phyloP scores from a whole-genome alignment of 331 rosid species.

The Quercus tomentella region DNA sequence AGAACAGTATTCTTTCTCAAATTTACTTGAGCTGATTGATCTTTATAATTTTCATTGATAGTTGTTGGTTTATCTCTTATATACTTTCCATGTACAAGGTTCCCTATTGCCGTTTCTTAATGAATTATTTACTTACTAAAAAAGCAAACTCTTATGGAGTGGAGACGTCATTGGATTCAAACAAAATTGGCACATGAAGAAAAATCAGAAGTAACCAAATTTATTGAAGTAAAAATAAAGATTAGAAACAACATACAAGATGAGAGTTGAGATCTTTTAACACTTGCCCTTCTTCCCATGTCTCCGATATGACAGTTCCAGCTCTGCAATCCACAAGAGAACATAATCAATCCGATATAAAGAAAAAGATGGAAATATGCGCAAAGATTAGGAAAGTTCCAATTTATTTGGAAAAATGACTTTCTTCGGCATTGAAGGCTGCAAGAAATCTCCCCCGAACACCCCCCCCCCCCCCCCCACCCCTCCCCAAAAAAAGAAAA shows the following conservation, averaged over 20 bases:
- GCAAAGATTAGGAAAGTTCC: neutral
- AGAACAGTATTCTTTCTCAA: too few species aligned
- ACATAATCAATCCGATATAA: constrained; percentile 10
- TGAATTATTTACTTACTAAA: too few species aligned
- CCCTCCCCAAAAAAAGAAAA: neutral
- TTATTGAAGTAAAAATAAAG: neutral
- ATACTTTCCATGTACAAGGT: too few species aligned
- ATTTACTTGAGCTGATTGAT: too few species aligned
- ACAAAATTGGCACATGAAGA: neutral
- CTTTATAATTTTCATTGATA: too few species aligned
- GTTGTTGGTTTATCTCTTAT: too few species aligned
- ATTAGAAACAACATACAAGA: constrained; percentile 66
- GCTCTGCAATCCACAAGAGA: constrained; percentile 57
- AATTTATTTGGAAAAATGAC: neutral
- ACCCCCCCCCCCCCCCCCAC: too few species aligned
- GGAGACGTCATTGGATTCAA: neutral
- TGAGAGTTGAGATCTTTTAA: constrained; percentile 85
- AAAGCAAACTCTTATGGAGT: neutral
- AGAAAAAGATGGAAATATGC: neutral
- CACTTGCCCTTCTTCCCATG: constrained; percentile 99
- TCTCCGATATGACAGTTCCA: constrained; percentile 96
- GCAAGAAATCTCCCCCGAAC: neutral
- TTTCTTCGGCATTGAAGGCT: neutral
- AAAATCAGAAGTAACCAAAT: neutral
- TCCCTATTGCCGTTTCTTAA: too few species aligned